A percentile compares a stretch with the other conserved stretches of the same genome.
phyloP scores from a whole-genome alignment of 768 basidiomycete species.

The Mycena galericulata region DNA sequence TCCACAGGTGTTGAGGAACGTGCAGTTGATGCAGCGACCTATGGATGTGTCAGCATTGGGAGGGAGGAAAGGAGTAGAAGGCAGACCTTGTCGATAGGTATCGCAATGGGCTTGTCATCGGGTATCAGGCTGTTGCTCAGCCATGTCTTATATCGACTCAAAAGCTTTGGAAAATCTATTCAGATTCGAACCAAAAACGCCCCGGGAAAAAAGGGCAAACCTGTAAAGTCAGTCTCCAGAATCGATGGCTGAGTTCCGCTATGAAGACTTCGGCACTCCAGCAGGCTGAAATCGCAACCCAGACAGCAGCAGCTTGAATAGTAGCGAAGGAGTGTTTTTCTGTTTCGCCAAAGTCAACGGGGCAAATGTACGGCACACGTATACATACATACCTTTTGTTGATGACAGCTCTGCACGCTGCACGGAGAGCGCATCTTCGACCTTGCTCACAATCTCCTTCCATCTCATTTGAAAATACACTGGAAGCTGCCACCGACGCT shows the following conservation, averaged over 20 bases:
- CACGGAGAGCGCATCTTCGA: slow-evolving; percentile 76
- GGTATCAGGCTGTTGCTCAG: slow-evolving; percentile 67
- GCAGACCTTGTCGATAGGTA: slow-evolving; percentile 48
- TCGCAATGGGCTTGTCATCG: slow-evolving; percentile 53
- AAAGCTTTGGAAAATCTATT: slow-evolving; percentile 61
- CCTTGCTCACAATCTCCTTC: slow-evolving; percentile 87
- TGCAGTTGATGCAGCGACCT: slow-evolving; percentile 44
- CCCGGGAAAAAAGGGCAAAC: slow-evolving; percentile 52
- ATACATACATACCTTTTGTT: slow-evolving; percentile 52
- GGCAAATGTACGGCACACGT: background rate
- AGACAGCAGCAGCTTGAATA: slow-evolving; percentile 74
- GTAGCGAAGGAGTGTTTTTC: slow-evolving; percentile 61
- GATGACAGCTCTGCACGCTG: slow-evolving; percentile 52
- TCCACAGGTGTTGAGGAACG: slow-evolving; percentile 72
- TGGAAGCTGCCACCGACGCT: slow-evolving; percentile 93
- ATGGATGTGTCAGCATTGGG: background rate
- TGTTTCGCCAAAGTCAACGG: slow-evolving; percentile 21
- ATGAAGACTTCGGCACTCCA: slow-evolving; percentile 93
- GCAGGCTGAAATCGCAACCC: slow-evolving; percentile 79
- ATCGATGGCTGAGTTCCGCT: slow-evolving; percentile 82
- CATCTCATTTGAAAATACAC: slow-evolving; percentile 97
- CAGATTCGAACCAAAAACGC: background rate
- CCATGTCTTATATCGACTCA: slow-evolving; percentile 86
- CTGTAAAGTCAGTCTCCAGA: slow-evolving; percentile 94
- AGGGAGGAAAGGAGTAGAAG: background rate